Conservation (phyloP, 805 yeast genomes). For the Wickerhamiella kazuoi region DNA sequence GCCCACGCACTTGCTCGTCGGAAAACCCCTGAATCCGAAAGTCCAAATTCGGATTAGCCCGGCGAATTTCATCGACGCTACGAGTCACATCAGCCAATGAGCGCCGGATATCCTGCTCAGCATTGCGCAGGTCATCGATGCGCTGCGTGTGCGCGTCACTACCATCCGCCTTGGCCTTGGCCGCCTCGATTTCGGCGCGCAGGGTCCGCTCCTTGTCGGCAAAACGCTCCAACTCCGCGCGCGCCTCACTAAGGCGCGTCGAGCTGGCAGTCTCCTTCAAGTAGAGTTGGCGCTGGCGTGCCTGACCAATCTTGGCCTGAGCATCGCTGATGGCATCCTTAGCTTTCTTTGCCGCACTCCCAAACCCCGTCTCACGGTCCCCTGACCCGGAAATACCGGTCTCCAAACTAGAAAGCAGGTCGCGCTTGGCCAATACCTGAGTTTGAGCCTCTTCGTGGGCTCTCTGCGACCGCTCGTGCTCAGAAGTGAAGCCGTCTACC, state of each 20-base stretch:
- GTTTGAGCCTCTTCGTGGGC: conserved; percentile 1
- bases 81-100: conserved; percentile 4
- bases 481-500: conserved; percentile 1
- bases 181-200: neutral
- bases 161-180: neutral
- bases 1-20: conserved; percentile 54
- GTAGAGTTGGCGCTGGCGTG: neutral
- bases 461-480: conserved; percentile 2
- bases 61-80: neutral
- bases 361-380: conserved; percentile 14
- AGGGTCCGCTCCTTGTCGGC: neutral
- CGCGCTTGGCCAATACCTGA: neutral
- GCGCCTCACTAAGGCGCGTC: neutral
- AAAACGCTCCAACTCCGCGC: neutral
- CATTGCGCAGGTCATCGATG: neutral
- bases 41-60: conserved; percentile 3
- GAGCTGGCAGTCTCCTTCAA: neutral
- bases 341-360: conserved; percentile 9
- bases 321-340: conserved; percentile 7
- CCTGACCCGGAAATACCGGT: conserved; percentile 14
- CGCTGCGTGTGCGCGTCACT: neutral
- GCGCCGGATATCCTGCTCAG: conserved; percentile 1
- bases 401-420: conserved; percentile 4
- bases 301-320: neutral
- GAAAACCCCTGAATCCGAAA: conserved; percentile 32